Evolutionary conservation across 371 early-diverging fungal species (phyloP).

Genomic region (Choanephora cucurbitarum): DNA sequence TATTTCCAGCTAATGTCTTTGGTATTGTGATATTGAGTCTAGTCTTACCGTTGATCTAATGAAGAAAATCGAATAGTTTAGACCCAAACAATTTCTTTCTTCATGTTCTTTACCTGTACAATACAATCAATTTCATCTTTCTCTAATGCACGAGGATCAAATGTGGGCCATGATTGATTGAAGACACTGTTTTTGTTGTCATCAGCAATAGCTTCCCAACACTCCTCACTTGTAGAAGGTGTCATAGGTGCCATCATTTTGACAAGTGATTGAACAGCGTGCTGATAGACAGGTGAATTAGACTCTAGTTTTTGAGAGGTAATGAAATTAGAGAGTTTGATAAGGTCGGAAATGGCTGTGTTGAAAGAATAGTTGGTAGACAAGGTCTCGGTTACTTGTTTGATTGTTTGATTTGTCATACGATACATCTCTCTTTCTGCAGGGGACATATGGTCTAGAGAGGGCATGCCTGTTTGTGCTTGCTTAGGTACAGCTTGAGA

Average conservation of each 20-base stretch:
- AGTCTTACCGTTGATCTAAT: conserved; percentile 80
- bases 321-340: conserved; percentile 79
- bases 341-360: conserved; percentile 79
- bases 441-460: conserved; percentile 44
- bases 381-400: conserved; percentile 67
- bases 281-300: conserved; percentile 52
- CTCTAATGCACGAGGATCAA: conserved; percentile 55
- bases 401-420: conserved; percentile 42
- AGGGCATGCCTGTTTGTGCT: neutral
- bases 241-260: conserved; percentile 81
- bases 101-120: conserved; percentile 59
- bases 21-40: conserved; percentile 69
- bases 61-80: no score
- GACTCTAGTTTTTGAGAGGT: conserved; percentile 3
- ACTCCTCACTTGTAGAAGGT: conserved; percentile 75
- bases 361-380: conserved; percentile 68
- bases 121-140: conserved; percentile 56
- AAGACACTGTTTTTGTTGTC: conserved; percentile 39
- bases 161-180: conserved; percentile 64
- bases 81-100: conserved; percentile 46
- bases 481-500: conserved; percentile 15
- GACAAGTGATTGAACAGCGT: conserved; percentile 62
- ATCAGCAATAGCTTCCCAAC: conserved; percentile 55
- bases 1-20: conserved; percentile 31
- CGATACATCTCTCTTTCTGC: conserved; percentile 63